Base-by-base conservation (phyloP, 257 asterid genomes). In the Phtheirospermum japonicum region DNA sequence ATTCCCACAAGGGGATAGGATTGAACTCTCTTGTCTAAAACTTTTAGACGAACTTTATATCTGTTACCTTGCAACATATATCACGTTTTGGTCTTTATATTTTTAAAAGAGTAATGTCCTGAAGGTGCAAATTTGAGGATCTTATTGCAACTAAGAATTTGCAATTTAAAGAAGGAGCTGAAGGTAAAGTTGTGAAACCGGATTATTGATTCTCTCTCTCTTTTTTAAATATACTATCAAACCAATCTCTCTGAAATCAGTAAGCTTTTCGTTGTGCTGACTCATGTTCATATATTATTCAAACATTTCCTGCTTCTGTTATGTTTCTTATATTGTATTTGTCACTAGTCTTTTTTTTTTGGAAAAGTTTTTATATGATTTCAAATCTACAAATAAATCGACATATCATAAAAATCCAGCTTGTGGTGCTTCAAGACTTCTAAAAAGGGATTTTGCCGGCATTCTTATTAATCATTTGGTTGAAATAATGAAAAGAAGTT, bases 41-140 rank as follows among this genome's bases (percentile, higher is more conserved):
- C 19, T 16, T 48, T 17, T 8, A 26, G 55, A 18, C 23, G 51
- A n/a, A 14, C 43, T 33, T 39, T 52, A 9, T 46, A n/a, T 63
- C 11, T 10, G 14, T 26, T 26, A n/a, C 67, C 13, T 59, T 9
- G 16, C 33, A 10, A 59, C 45, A 59, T 59, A 26, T 59, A 6
- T 13, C 23, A 48, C 16, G 12, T 10, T 2, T n/a, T 9, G 0
- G 31, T 31, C 1, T 32, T 17, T 18, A 2, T 50, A 1, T 2
- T 4, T 1, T 56, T 33, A 33, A 7, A 0, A 31, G 43, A 18
- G 43, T 34, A 34, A 23, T 58, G 63, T 37, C 26, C 48, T 57
- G 48, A 16, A 57, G 63, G 28, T 57, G 48, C 63, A 4, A 57
- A 57, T 19, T 46, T 31, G 30, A 57, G 16, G 63, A 33, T 18